Base-by-base conservation (phyloP, 805 yeast genomes). In the Wickerhamomyces tratensis region DNA sequence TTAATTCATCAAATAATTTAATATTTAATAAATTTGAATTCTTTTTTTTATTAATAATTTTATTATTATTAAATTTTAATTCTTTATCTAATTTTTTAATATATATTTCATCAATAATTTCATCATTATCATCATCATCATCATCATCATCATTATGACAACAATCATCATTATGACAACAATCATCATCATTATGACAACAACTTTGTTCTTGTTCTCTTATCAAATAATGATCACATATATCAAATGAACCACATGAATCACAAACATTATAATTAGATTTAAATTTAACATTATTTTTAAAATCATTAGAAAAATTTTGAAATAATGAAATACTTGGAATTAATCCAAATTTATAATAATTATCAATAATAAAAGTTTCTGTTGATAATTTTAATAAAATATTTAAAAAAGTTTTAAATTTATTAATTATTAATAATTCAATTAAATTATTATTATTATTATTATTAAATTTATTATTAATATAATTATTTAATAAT, bases 291-390 rank as follows among this genome's bases (percentile, higher is more conserved):
- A 80, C 87, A 50, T 75, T 69, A 46, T 85, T 20, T 20, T 20
- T 4, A 3, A 20, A 88, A 6, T 62, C 53, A 2, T 60, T 77
- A 12, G n/a, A n/a, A n/a, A 63, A 70, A 55, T 88, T 96, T 50
- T 89, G 89, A 63, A 88, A 86, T 33, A 91, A 64, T 61, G 89
- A 96, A 0, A 96, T 97, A 13, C 88, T 86, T 0, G 97, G 96
- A 25, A 89, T 95, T 40, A 91, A 64, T 0, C 85, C 86, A 30
- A 81, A 68, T 31, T 79, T 84, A 51, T 82, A 86, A 56, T 61
- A 88, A 40, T 69, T 69, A 59, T 91, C 98, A 29, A 89, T 76
- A 36, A 78, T 79, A 58, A 91, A 89, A 1, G 5, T 49, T 53
- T 65, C 38, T 30, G 27, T 9, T 53, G 58, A 8, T 36, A 41